Base-by-base conservation (phyloP, 176 grass and related monocot species). In the Dactylis glomerata region DNA sequence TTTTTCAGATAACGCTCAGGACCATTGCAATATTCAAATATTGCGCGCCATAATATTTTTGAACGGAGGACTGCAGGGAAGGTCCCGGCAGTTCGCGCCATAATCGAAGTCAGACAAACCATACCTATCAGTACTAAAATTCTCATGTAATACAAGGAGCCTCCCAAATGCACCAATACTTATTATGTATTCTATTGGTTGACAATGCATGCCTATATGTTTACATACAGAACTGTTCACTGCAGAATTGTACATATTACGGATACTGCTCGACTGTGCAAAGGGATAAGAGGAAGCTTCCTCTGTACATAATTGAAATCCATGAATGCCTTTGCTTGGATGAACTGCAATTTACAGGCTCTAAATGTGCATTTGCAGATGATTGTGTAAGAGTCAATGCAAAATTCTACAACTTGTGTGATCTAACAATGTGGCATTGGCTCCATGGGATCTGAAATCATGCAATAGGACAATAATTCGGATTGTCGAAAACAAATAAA, bases 321-420 rank as follows among this genome's bases (percentile, higher is more conserved):
- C 66, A 80, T 30, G 82, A 45, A 84, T 68, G 26, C 4, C 6
- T 67, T 84, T 74, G 26, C 38, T 81, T 62, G 62, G 36, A 82
- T 71, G n/a, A 76, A 42, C 72, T 41, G 32, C 26, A 49, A 49
- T 52, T 19, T 82, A 79, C 34, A 90, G 44, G 36, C 36, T 57
- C 3, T 34, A 61, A 42, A 28, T 50, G 70, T 5, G 71, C 36
- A 78, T 16, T 22, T 79, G 73, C n/a, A 13, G 12, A 50, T 19
- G 27, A 58, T 50, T 79, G 61, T 33, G 33, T 19, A 66, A 56
- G 30, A 86, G 47, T 8, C 2, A 79, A n/a, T 37, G 27, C 32
- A 80, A 8, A 66, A n/a, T 54, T 67, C 45, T 76, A 42, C 32
- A 17, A 85, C 51, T 68, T 84, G 4, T 22, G 5, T 75, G 41